Conservation (phyloP, 331 rosid genomes). For the Rhamnella rubrinervis region DNA sequence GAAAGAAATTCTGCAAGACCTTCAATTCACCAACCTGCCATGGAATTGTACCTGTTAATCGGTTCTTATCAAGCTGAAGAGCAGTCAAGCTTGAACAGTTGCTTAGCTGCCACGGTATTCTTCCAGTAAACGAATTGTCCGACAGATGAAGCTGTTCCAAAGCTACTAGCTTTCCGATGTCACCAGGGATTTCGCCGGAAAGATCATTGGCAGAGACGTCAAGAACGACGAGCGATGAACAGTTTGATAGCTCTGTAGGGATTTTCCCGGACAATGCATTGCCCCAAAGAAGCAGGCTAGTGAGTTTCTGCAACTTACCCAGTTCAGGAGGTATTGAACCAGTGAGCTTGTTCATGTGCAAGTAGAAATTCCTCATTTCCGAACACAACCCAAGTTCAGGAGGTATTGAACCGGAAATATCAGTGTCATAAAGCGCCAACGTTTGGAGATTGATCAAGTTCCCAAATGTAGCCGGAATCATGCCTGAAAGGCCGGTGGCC, state of each 20-base stretch:
- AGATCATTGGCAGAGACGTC: conserved; percentile 79
- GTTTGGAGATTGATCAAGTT: conserved; percentile 72
- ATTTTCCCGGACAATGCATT: conserved; percentile 66
- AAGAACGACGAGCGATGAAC: conserved; percentile 74
- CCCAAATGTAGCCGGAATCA: conserved; percentile 73
- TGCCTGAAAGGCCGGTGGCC: conserved; percentile 71
- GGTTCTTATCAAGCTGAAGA: conserved; percentile 88
- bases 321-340: conserved; percentile 68
- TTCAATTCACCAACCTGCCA: conserved; percentile 68
- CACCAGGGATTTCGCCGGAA: conserved; percentile 70
- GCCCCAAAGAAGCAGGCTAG: conserved; percentile 77
- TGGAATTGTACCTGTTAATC: conserved; percentile 80
- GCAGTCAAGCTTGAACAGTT: conserved; percentile 80
- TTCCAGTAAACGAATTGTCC: conserved; percentile 59
- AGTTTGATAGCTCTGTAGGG: conserved; percentile 70
- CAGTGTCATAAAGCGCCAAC: conserved; percentile 73
- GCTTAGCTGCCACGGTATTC: conserved; percentile 73
- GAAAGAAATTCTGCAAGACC: conserved; percentile 65
- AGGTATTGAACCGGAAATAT: conserved; percentile 66
- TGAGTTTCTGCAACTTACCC: conserved; percentile 73
- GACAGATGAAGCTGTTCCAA: conserved; percentile 87
- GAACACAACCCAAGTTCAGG: conserved; percentile 71
- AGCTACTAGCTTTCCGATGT: conserved; percentile 68
- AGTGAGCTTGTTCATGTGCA: conserved; percentile 75
- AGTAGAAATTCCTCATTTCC: conserved; percentile 71